Evolutionary conservation across 2,329 filamentous ascomycete species (phyloP), one percentile per base, ranked within the genome.

Genomic region (Parafenestella ontariensis): DNA sequence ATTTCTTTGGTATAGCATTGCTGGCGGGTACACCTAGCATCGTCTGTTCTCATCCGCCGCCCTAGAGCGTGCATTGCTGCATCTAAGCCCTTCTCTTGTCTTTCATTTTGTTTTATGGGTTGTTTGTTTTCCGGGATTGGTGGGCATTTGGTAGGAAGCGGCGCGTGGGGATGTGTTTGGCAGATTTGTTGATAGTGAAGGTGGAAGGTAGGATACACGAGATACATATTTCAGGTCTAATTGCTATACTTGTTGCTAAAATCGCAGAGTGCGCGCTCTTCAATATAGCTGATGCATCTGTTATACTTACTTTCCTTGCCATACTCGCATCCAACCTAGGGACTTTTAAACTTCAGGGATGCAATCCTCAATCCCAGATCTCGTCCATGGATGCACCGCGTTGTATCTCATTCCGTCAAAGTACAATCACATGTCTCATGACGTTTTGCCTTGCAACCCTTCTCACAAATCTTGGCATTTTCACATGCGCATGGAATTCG

Each of bases 1-100:
- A 3, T 10, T 31, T 31, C 29, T 31, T 64, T 64, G 49, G 39
- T 59, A 49, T 60, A 66, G 68, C 70, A 71, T 73, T 65, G 68
- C 68, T 60, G 69, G 69, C 65, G 64, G 59, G 62, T 41, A 49
- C 58, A 54, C 39, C n/a, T 18, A 26, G 54, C 52, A 61, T 57
- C 36, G 42, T 55, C 17, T 52, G 17, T 61, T 54, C 36, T 40
- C 20, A 20, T 18, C n/a, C 1, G 37, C 37, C 37, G 37, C 37
- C 56, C 59, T 59, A 54, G 56, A 60, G 59, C 60, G 59, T 65
- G 60, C 57, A 58, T 64, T 57, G 50, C 56, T 58, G 55, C 54
- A 59, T 56, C 45, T 56, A 40, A 37, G 46, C 43, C 41, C n/a
- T 46, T 54, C 40, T 53, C 44, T 39, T 50, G 31, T 34, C 6